A percentile compares a stretch with the other conserved stretches of the same genome.
These are phyloP conservation scores for Pseudohyphozyma bogoriensis DNA, from an alignment of 768 basidiomycete species.

Conservation along the genomic window DNA sequence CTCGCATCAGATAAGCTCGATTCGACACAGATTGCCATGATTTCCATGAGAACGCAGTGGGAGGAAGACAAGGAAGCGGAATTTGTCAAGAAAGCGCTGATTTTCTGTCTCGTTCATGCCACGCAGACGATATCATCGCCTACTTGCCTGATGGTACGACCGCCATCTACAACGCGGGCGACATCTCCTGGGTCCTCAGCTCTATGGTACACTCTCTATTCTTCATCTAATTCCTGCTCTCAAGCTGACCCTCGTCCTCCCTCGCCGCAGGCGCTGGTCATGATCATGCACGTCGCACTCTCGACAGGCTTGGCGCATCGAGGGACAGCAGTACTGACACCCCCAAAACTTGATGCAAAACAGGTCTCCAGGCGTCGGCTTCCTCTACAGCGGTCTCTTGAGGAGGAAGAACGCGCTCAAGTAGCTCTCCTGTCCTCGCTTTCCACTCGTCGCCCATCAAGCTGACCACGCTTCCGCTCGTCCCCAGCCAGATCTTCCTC, in stretches of 20 bases:
- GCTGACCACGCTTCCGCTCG: neutral
- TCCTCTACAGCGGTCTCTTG: neutral
- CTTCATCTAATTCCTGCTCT: too few relatives aligned
- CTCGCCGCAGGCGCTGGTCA: neutral
- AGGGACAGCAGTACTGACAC: neutral
- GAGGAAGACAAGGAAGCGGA: too few relatives aligned
- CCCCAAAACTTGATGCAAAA: neutral
- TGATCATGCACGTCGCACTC: neutral
- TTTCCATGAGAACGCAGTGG: too few relatives aligned
- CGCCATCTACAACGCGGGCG: neutral
- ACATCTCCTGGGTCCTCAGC: neutral
- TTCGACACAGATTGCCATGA: too few relatives aligned
- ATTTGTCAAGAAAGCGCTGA: neutral
- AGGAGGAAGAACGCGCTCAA: constrained; percentile 41
- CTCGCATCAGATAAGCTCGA: too few relatives aligned
- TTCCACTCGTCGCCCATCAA: neutral
- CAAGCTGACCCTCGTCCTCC: neutral
- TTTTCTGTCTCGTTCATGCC: neutral
- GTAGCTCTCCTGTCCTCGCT: constrained; percentile 25
- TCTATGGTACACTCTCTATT: too few relatives aligned
- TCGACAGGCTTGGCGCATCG: neutral
- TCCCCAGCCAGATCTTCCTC: constrained; percentile 36
- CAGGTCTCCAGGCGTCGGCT: neutral
- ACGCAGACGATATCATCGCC: neutral
- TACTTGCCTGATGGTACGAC: neutral